Percentiles rank a stretch among this genome's conserved stretches.
These are phyloP conservation scores for Pleomassaria siparia DNA, from an alignment of 2,329 filamentous ascomycete genomes.

Conservation along the genomic window DNA sequence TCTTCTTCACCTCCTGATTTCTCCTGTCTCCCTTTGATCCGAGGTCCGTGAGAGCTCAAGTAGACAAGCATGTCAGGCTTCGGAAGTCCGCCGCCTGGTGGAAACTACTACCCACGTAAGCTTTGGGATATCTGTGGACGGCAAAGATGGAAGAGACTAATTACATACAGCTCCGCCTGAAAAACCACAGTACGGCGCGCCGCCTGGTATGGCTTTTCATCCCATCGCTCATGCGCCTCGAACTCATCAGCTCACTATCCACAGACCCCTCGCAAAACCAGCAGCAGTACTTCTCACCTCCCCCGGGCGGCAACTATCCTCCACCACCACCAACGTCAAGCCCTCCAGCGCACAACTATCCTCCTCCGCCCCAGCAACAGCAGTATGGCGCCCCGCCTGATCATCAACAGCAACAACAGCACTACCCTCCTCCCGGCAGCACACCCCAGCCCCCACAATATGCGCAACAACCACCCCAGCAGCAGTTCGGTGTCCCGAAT, in stretches of 20 bases:
- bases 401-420: conserved; percentile 25
- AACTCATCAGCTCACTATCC: conserved; percentile 1
- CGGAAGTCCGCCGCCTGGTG: conserved; percentile 35
- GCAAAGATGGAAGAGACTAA: conserved; percentile 4
- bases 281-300: conserved; percentile 44
- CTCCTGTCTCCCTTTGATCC: neutral
- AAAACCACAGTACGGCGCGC: conserved; percentile 1
- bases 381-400: conserved; percentile 23
- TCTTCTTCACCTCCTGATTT: neutral
- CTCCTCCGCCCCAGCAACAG: conserved; percentile 32
- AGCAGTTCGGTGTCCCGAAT: conserved; percentile 27
- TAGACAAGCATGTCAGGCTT: conserved; percentile 30
- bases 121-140: conserved; percentile 7
- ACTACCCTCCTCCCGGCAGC: conserved; percentile 32
- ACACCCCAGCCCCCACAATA: conserved; percentile 13
- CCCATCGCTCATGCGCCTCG: neutral
- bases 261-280: conserved; percentile 28
- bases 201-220: neutral
- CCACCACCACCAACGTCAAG: conserved; percentile 37
- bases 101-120: conserved; percentile 27
- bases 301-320: conserved; percentile 35
- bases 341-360: conserved; percentile 35
- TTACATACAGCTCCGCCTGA: conserved; percentile 7
- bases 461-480: conserved; percentile 21
- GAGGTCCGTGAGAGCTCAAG: neutral